Percentiles rank a stretch among this genome's conserved stretches.
phyloP scores from a whole-genome alignment of 2,329 filamentous ascomycete genomes.

The Paraphaeosphaeria minitans region DNA sequence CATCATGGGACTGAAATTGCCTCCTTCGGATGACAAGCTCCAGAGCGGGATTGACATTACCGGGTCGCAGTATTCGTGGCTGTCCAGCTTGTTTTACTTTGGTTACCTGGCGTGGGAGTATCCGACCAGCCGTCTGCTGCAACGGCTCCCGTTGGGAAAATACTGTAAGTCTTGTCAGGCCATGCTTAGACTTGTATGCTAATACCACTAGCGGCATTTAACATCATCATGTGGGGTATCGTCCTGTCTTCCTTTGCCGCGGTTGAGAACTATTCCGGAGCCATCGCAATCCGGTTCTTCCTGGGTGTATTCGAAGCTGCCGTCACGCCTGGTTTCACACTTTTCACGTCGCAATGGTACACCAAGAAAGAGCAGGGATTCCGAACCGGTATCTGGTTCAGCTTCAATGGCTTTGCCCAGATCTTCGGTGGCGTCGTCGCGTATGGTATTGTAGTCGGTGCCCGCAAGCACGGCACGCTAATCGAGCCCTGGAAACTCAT shows the following conservation, averaged over 20 bases:
- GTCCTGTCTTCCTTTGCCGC: conserved; percentile 68
- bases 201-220: conserved; percentile 54
- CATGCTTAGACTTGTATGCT: conserved; percentile 5
- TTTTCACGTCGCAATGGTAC: conserved; percentile 75
- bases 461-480: conserved; percentile 58
- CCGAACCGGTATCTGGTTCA: conserved; percentile 70
- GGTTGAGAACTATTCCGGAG: conserved; percentile 63
- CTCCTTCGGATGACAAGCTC: conserved; percentile 34
- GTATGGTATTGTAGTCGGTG: conserved; percentile 66
- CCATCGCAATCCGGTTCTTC: conserved; percentile 69
- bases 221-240: conserved; percentile 67
- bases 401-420: conserved; percentile 67
- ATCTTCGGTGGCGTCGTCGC: conserved; percentile 67
- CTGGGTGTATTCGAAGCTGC: conserved; percentile 71
- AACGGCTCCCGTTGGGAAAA: conserved; percentile 68
- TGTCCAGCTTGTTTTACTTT: conserved; percentile 58
- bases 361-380: conserved; percentile 70
- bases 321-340: conserved; percentile 70
- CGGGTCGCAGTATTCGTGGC: conserved; percentile 60
- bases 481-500: conserved; percentile 70
- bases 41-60: conserved; percentile 52
- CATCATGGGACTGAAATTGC: conserved; percentile 54
- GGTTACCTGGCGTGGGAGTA: conserved; percentile 67
- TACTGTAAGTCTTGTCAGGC: conserved; percentile 51
- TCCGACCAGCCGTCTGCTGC: conserved; percentile 68